Evolutionary conservation across 345 rosid genomes (phyloP).

Genomic region (Moricandia arvensis): DNA sequence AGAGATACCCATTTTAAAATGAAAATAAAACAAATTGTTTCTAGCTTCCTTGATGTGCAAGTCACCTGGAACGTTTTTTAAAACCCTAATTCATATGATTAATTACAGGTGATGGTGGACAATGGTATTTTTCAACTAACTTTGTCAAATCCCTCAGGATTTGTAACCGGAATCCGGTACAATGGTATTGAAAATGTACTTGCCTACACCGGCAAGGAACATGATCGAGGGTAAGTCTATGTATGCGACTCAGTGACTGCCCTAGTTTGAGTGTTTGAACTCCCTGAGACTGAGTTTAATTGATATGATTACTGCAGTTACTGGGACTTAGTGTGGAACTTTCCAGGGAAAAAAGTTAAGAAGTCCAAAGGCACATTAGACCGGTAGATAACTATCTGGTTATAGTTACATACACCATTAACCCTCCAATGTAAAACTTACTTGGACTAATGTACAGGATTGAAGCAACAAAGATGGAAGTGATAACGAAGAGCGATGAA

Average conservation of each 20-base stretch:
- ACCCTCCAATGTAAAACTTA: not conserved
- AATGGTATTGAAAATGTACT: conserved; percentile 76
- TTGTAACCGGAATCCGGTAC: conserved; percentile 61
- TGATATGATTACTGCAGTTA: not conserved
- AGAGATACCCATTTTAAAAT: not conserved
- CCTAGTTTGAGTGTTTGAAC: not conserved
- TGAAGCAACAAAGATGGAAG: conserved; percentile 54
- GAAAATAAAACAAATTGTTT: not conserved
- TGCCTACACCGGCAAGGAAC: conserved; percentile 57
- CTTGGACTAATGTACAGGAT: conserved; percentile 43
- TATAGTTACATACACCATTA: not conserved
- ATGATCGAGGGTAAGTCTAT: conserved; percentile 66
- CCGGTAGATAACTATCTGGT: conserved; percentile 2
- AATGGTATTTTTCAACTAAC: conserved; percentile 74
- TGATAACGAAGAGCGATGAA: conserved; percentile 50
- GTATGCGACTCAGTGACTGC: not conserved
- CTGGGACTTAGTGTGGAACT: conserved; percentile 34
- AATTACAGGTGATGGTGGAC: conserved; percentile 69
- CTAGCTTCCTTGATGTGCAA: conserved; percentile 18
- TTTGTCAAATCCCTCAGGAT: conserved; percentile 68
- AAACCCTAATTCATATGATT: conserved; percentile 9
- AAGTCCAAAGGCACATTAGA: conserved; percentile 39
- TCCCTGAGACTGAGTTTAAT: not conserved
- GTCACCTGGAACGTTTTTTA: conserved; percentile 1
- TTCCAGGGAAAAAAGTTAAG: conserved; percentile 32